Conservation (phyloP, 2,329 filamentous ascomycete species). For the Fusarium multiceps region DNA sequence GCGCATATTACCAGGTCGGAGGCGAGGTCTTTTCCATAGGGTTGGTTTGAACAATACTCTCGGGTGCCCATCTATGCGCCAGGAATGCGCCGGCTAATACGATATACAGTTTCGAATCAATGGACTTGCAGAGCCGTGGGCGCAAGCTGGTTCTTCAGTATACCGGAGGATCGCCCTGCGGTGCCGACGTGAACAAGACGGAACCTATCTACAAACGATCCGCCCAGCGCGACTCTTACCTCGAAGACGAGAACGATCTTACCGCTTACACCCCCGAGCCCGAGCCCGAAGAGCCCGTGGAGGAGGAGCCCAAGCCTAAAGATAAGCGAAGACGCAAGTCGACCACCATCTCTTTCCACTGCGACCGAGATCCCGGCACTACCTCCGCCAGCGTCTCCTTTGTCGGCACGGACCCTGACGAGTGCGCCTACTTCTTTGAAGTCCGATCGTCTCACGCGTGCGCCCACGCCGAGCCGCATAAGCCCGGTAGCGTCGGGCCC, state of each 20-base stretch:
- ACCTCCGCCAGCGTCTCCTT: slow-evolving; percentile 81
- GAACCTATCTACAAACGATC: slow-evolving; percentile 42
- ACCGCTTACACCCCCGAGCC: slow-evolving; percentile 30
- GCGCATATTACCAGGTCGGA: slow-evolving; percentile 77
- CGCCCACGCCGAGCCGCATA: slow-evolving; percentile 72
- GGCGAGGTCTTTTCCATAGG: slow-evolving; percentile 80
- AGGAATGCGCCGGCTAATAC: slow-evolving; percentile 23
- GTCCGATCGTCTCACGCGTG: slow-evolving; percentile 88
- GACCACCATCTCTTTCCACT: slow-evolving; percentile 91
- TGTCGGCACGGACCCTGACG: slow-evolving; percentile 83
- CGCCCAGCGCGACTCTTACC: slow-evolving; percentile 43
- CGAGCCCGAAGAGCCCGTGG: slow-evolving; percentile 23
- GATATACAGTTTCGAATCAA: slow-evolving; percentile 58
- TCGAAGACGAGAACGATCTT: slow-evolving; percentile 43
- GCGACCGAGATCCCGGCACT: slow-evolving; percentile 81
- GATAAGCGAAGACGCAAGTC: slow-evolving; percentile 71
- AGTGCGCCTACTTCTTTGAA: slow-evolving; percentile 97
- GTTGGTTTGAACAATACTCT: slow-evolving; percentile 56
- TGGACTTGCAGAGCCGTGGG: slow-evolving; percentile 68
- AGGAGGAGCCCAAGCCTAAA: slow-evolving; percentile 34
- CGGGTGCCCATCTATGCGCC: neutral
- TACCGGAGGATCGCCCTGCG: slow-evolving; percentile 80
- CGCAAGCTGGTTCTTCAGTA: slow-evolving; percentile 83
- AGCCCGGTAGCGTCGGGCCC: slow-evolving; percentile 77
- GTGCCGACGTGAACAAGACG: slow-evolving; percentile 56